Evolutionary conservation across 2,329 filamentous ascomycete genomes (phyloP), one percentile per base, ranked within the genome.

Genomic region (Xylaria sp.): DNA sequence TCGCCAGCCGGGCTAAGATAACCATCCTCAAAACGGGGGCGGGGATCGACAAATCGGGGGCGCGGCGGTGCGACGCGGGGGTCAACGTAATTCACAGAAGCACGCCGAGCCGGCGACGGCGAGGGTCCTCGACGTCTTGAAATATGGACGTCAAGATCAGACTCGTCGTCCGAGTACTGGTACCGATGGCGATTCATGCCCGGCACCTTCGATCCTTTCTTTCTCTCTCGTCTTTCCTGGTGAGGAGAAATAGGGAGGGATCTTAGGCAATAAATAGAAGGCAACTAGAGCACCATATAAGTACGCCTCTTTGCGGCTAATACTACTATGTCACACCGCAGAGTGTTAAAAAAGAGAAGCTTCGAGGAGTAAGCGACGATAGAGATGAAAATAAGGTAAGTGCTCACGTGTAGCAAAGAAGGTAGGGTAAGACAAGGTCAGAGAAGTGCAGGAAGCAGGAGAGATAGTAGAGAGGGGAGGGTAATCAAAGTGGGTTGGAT

Each of bases 81-180:
- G 40, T 83, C 79, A 40, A 87, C 83, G 73, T 85, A 87, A 66
- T 84, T 81, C 10, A 83, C 79, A 54, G 82, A 78, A 13, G 75
- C 78, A 51, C 70, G 72, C 55, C 54, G 74, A 61, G 65, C 76
- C 29, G 82, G 80, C 5, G 78, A 73, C 53, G 72, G 77, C 29
- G 82, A 80, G 3, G 77, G 79, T 44, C 80, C 81, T 29, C 81
- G 82, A 66, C 76, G 80, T 61, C 80, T 81, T 21, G 68, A 60
- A 40, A 87, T 77, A 53, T 79, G 85, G 72, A 88, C 82, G 73
- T 89, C 84, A 60, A 87, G 74, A 55, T 89, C 87, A 35, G 88
- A 86, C 40, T 88, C 85, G 71, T 86, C 83, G 64, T 84, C 82
- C 73, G 84, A 85, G 74, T 83, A 84, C 5, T 21, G 44, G 71